A percentile compares a stretch with the other conserved stretches of the same genome.
phyloP scores from a whole-genome alignment of 192 early-diverging fungal species.

The Rhizophagus clarus region DNA sequence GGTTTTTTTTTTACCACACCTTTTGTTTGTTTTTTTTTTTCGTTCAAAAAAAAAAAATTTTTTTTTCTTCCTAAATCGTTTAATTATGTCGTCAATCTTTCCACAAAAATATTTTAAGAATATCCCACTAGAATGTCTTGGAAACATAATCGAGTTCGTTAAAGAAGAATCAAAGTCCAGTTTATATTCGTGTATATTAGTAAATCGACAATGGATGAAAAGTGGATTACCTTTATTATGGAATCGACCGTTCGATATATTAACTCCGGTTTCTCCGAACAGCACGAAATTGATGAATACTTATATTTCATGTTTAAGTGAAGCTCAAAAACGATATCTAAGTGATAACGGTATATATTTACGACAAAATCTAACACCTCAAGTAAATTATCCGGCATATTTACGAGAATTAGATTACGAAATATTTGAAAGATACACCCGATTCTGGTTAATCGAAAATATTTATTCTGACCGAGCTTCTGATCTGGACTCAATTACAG shows the following conservation, averaged over 20 bases:
- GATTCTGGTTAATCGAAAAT: neutral
- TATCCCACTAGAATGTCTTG: neutral
- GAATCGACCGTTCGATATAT: neutral
- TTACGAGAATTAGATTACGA: neutral
- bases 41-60: too few relatives aligned
- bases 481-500: neutral
- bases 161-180: neutral
- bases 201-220: neutral
- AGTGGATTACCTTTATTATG: neutral
- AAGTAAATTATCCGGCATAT: neutral
- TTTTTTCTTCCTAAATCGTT: too few relatives aligned
- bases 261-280: neutral
- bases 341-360: neutral
- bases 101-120: too few relatives aligned
- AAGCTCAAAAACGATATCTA: neutral
- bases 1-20: too few relatives aligned
- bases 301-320: neutral
- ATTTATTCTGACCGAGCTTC: neutral
- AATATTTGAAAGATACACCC: neutral
- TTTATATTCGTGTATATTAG: neutral
- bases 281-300: neutral
- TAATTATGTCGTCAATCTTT: neutral
- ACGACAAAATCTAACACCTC: neutral
- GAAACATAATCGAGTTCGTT: neutral
- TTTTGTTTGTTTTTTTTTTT: too few relatives aligned